These are phyloP conservation scores for Rhizopogon salebrosus DNA, from an alignment of 768 basidiomycete species.

Conservation along the genomic window DNA sequence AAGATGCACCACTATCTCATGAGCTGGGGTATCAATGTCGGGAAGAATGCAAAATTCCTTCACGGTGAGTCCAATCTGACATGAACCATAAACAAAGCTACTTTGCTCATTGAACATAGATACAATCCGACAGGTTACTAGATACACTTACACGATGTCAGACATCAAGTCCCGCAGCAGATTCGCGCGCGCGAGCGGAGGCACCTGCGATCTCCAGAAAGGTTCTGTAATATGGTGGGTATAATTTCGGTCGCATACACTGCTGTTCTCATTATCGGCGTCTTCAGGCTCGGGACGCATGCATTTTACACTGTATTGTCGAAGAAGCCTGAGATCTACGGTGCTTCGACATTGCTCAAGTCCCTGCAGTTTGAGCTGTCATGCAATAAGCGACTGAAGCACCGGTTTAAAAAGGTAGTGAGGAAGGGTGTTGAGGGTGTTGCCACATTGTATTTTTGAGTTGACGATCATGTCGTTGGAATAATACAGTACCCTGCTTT, in stretches of 20 bases:
- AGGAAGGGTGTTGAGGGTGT: slow-evolving; percentile 37
- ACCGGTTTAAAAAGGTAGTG: slow-evolving; percentile 43
- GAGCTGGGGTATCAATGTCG: slow-evolving; percentile 46
- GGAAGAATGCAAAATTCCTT: slow-evolving; percentile 46
- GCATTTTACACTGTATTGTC: slow-evolving; percentile 70
- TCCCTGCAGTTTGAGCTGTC: slow-evolving; percentile 48
- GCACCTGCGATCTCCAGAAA: slow-evolving; percentile 43
- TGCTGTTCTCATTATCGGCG: slow-evolving; percentile 2
- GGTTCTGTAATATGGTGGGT: slow-evolving; percentile 57
- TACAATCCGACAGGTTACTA: slow-evolving; percentile 56
- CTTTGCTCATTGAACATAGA: slow-evolving; percentile 31
- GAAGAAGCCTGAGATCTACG: slow-evolving; percentile 46
- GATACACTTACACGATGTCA: slow-evolving; percentile 49
- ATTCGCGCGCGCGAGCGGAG: slow-evolving; percentile 33
- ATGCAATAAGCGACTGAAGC: slow-evolving; percentile 36
- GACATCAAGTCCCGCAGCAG: slow-evolving; percentile 39
- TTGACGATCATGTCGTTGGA: not conserved
- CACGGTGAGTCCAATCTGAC: slow-evolving; percentile 36
- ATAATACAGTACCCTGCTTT: not conserved
- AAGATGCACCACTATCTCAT: slow-evolving; percentile 83
- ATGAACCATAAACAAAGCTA: not conserved
- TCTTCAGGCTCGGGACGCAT: slow-evolving; percentile 68
- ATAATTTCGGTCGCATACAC: not conserved
- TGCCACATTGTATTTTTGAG: slow-evolving; percentile 13
- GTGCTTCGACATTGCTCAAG: slow-evolving; percentile 35